phyloP scores from a whole-genome alignment of 306 rosid genomes.

The Prunus mume region DNA sequence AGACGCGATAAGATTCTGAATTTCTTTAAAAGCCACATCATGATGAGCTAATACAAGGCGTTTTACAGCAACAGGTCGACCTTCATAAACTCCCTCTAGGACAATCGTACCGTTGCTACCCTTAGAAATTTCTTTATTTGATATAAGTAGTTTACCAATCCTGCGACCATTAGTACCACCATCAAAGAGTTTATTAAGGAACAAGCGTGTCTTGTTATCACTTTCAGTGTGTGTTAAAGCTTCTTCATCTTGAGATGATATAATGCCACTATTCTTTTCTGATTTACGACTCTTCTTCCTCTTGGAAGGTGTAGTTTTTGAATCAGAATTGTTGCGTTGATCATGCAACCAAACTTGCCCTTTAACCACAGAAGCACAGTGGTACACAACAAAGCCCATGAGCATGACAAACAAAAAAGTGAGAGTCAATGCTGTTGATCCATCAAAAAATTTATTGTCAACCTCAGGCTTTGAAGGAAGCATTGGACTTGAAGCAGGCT shows the following conservation, averaged over 20 bases:
- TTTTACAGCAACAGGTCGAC: constrained; percentile 80
- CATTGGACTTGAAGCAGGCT: constrained; percentile 27
- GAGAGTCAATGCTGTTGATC: constrained; percentile 27
- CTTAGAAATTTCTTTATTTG: constrained; percentile 68
- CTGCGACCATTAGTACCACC: constrained; percentile 48
- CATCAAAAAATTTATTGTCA: constrained; percentile 17
- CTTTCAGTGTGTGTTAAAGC: constrained; percentile 8
- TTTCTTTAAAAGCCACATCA: constrained; percentile 64
- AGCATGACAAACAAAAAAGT: constrained; percentile 27
- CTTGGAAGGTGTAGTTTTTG: constrained; percentile 40
- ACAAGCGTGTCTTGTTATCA: constrained; percentile 23
- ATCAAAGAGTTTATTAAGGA: constrained; percentile 31
- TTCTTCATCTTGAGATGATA: constrained; percentile 31
- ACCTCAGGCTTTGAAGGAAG: constrained; percentile 28
- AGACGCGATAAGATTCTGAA: constrained; percentile 73
- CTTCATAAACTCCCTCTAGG: constrained; percentile 71
- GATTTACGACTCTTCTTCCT: constrained; percentile 45
- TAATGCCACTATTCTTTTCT: constrained; percentile 26
- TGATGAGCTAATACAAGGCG: constrained; percentile 84
- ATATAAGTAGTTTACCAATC: constrained; percentile 62
- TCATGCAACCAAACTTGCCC: constrained; percentile 9
- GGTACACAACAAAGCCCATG: constrained; percentile 22
- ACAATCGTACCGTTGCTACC: constrained; percentile 89
- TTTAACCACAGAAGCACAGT: constrained; percentile 21
- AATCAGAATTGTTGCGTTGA: constrained; percentile 23